These are phyloP conservation scores for Bisporella sp. DNA, from an alignment of 2,329 filamentous ascomycete species.

Conservation along the genomic window DNA sequence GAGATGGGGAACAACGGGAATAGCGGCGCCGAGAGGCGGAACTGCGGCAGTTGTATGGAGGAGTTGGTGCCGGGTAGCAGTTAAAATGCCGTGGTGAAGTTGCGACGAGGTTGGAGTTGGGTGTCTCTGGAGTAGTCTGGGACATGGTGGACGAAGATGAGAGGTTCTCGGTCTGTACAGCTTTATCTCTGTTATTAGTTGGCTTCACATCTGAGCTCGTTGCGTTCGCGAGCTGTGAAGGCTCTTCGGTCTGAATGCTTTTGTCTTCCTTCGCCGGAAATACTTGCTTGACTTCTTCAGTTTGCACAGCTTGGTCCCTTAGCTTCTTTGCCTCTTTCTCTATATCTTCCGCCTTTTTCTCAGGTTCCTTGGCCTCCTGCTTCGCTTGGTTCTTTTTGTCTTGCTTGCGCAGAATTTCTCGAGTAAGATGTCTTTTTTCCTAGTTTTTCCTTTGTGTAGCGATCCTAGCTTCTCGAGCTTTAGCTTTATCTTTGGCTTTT, in stretches of 20 bases:
- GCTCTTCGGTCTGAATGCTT: constrained; percentile 19
- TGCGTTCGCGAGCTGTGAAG: background rate
- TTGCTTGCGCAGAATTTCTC: constrained; percentile 33
- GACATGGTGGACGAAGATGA: constrained; percentile 9
- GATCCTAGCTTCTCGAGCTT: constrained; percentile 34
- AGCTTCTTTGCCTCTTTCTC: constrained; percentile 28
- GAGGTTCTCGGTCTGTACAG: constrained; percentile 16
- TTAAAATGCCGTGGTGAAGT: background rate
- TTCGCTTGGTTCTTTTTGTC: constrained; percentile 34
- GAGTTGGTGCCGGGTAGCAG: background rate
- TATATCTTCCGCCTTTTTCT: constrained; percentile 35
- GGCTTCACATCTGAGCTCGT: background rate
- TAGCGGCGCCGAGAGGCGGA: constrained; percentile 3
- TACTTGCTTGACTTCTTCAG: constrained; percentile 13
- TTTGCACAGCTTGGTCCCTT: constrained; percentile 20
- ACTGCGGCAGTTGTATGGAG: background rate
- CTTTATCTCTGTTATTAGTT: constrained; percentile 16
- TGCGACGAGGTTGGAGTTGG: constrained; percentile 13
- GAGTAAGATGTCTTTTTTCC: constrained; percentile 38
- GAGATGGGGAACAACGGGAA: constrained; percentile 12
- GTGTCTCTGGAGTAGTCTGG: constrained; percentile 18
- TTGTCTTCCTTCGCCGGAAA: constrained; percentile 9
- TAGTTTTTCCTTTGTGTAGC: constrained; percentile 39
- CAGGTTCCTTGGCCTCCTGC: constrained; percentile 29
- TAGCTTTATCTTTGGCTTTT: constrained; percentile 16